A percentile compares a stretch with the other conserved stretches of the same genome.
Conservation (phyloP, 352 stramenopile genomes). For the Peronospora destructor region DNA sequence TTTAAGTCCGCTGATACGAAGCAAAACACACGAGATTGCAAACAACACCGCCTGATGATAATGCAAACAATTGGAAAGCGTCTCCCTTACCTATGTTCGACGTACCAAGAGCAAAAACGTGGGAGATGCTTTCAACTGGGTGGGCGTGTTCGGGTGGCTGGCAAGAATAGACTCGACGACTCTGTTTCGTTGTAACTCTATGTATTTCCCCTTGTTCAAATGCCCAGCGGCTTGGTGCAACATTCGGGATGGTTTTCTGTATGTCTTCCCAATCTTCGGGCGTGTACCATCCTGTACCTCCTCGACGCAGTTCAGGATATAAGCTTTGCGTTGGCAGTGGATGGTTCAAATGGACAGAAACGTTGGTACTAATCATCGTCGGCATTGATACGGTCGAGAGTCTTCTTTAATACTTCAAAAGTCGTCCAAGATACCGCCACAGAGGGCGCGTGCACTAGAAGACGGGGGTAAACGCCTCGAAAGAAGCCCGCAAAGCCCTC, state of each 20-base stretch:
- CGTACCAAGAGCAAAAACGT: conserved; percentile 7
- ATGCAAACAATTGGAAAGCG: not conserved
- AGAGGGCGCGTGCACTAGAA: conserved; percentile 94
- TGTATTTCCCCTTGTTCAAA: conserved; percentile 34
- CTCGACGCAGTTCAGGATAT: conserved; percentile 14
- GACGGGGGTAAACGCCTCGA: conserved; percentile 88
- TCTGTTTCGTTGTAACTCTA: conserved; percentile 30
- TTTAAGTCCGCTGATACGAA: not conserved
- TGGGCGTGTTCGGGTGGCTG: conserved; percentile 2
- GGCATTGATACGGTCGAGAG: conserved; percentile 44
- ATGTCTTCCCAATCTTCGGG: not conserved
- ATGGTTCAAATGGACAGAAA: conserved; percentile 21
- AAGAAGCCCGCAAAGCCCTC: conserved; percentile 94
- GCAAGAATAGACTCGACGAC: conserved; percentile 23
- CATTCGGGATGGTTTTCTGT: conserved; percentile 8
- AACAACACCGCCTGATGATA: conserved; percentile 11
- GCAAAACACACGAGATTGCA: conserved; percentile 19
- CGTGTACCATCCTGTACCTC: conserved; percentile 7
- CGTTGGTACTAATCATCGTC: conserved; percentile 22
- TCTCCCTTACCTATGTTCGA: conserved; percentile 2
- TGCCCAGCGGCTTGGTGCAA: conserved; percentile 12
- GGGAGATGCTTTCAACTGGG: conserved; percentile 10
- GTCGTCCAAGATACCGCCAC: conserved; percentile 99
- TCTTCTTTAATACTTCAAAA: conserved; percentile 95
- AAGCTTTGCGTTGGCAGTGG: conserved; percentile 17